Base-by-base conservation (phyloP, 2,329 filamentous ascomycete species). In the Claviceps capensis region DNA sequence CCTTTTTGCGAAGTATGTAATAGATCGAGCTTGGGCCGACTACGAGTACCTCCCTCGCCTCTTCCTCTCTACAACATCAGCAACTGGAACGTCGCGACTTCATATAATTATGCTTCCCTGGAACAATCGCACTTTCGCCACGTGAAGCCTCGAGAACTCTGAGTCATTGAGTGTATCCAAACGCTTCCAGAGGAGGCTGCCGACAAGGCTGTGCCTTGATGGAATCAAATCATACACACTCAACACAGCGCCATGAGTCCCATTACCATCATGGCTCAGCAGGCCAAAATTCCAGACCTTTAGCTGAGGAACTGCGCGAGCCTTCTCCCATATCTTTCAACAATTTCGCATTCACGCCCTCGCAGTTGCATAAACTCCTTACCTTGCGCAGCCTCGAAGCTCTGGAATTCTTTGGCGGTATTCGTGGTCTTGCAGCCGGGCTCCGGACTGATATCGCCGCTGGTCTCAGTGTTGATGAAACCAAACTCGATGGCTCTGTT, bases 341-440 rank as follows among this genome's bases (percentile, higher is more conserved):
- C 58, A 69, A 67, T 6, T 80, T 80, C 54, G 76, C 74, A 13
- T 80, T 79, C 53, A 71, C 72, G 0, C 73, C 76, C 1, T 69
- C 69, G 4, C 76, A 79, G 52, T 64, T 80, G 3, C 74, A 74
- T 60, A 76, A 74, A 53, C 69, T 80, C 36, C 59, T 77, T 34
- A 74, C 71, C n/a, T 69, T 73, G 23, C 74, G 75, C 50, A 75
- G 66, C 17, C 63, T 76, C 6, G 53, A 68, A 8, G 75, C 72
- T 11, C 72, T 77, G 38, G 67, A 70, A 48, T 73, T 71, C 16
- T 68, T 80, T 54, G 77, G 77, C n/a, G 76, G 77, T 16, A 59
- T 79, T 13, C 58, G 63, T 8, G 77, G 77, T n/a, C 67, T 80
- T 17, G 73, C 73, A 17, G 65, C 64, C 5, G 77, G 77, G 14